phyloP scores from a whole-genome alignment of 371 early-diverging fungal species.

The Apophysomyces variabilis region DNA sequence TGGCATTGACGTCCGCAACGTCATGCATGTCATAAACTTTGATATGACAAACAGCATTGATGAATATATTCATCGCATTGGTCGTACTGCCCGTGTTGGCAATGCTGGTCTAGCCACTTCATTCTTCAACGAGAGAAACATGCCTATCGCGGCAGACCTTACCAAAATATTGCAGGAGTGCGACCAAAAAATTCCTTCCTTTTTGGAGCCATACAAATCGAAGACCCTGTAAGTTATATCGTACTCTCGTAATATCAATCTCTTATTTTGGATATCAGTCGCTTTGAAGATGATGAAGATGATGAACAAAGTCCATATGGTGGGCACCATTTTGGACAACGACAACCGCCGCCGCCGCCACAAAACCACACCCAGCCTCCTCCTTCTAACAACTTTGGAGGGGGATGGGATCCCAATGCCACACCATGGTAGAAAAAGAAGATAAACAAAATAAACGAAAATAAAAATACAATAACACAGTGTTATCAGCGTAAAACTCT shows the following conservation, averaged over 20 bases:
- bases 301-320: slow-evolving; percentile 9
- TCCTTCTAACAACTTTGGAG: not conserved
- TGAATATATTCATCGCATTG: slow-evolving; percentile 87
- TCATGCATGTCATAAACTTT: slow-evolving; percentile 87
- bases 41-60: slow-evolving; percentile 80
- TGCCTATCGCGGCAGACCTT: slow-evolving; percentile 61
- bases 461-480: not conserved
- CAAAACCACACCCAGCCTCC: not conserved
- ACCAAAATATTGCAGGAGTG: slow-evolving; percentile 83
- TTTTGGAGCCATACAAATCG: slow-evolving; percentile 53
- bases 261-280: slow-evolving; percentile 9
- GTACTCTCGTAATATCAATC: too few relatives aligned
- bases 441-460: too few relatives aligned
- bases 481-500: not conserved
- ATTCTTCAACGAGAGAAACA: slow-evolving; percentile 65
- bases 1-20: slow-evolving; percentile 87
- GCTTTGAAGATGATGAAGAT: slow-evolving; percentile 41
- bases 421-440: slow-evolving; percentile 10
- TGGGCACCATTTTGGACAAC: slow-evolving; percentile 2
- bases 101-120: slow-evolving; percentile 77
- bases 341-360: not conserved
- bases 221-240: slow-evolving; percentile 37
- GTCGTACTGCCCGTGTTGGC: slow-evolving; percentile 80
- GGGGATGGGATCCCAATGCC: slow-evolving; percentile 8
- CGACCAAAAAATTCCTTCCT: slow-evolving; percentile 78